Evolutionary conservation across 2,329 filamentous ascomycete species (phyloP).

Genomic region (Amphichorda felina): DNA sequence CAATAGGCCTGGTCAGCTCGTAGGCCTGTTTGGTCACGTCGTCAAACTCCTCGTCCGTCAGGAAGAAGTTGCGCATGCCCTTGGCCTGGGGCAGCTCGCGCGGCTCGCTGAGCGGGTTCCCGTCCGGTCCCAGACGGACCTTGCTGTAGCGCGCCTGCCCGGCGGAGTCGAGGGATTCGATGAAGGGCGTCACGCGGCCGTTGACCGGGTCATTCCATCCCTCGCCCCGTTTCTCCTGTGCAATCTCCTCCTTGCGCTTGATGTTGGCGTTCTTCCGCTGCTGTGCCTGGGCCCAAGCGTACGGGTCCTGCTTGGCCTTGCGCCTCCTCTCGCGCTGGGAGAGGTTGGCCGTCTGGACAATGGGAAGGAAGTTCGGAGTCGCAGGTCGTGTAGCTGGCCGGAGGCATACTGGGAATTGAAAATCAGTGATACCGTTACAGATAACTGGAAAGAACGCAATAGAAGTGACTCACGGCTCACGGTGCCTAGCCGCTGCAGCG

Average conservation of each 20-base stretch:
- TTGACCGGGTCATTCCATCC: slow-evolving; percentile 53
- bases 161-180: slow-evolving; percentile 66
- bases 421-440: too few species aligned
- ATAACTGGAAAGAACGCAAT: too few species aligned
- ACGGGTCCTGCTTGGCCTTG: slow-evolving; percentile 65
- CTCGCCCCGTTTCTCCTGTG: slow-evolving; percentile 31
- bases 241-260: slow-evolving; percentile 59
- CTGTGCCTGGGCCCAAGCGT: slow-evolving; percentile 66
- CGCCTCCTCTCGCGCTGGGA: slow-evolving; percentile 52
- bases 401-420: slow-evolving; percentile 46
- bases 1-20: slow-evolving; percentile 49
- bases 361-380: slow-evolving; percentile 39
- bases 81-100: slow-evolving; percentile 32
- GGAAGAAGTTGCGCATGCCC: slow-evolving; percentile 61
- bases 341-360: slow-evolving; percentile 53
- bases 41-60: slow-evolving; percentile 56
- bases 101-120: slow-evolving; percentile 21
- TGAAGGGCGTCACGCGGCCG: slow-evolving; percentile 69
- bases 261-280: slow-evolving; percentile 78
- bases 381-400: slow-evolving; percentile 36
- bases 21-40: slow-evolving; percentile 56
- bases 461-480: slow-evolving; percentile 51
- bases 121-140: slow-evolving; percentile 25
- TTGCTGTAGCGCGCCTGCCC: slow-evolving; percentile 31
- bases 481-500: slow-evolving; percentile 45